Evolutionary conservation across 441 rosid species (phyloP), one percentile per base, ranked within the genome.

Genomic region (Bocquillonia castaneifolia): DNA sequence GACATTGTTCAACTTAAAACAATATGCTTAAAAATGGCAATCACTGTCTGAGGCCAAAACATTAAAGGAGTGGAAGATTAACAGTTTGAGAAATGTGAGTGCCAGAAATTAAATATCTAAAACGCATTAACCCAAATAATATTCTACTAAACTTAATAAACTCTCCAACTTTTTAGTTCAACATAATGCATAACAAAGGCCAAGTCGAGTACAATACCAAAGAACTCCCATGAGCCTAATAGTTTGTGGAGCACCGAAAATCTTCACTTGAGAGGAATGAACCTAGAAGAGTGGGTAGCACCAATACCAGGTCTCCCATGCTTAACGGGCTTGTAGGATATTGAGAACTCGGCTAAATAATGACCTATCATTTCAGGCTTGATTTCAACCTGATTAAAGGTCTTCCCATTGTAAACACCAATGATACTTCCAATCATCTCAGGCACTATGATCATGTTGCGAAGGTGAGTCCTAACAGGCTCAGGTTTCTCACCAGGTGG

Each of bases 281-380:
- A 89, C 83, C 96, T 81, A 29, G 92, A 92, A 0, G 89, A 89
- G 80, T 92, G 97, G 17, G 91, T 86, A 58, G 97, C 94, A 77
- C 96, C 91, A 63, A 89, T 83, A 68, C 97, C 97, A 12, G 97
- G 97, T 77, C 96, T 88, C 66, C 97, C 97, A 6, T 91, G 96
- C 92, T 86, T 88, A 7, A 89, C 91, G 0, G 91, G 96, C 86
- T 89, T 88, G 94, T 84, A 89, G 17, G 87, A 79, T 77, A 91
- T 89, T 0, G 97, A 91, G 81, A 91, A 91, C 80, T 91, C 96
- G 7, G 96, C 97, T 29, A 89, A 67, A 77, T 86, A 92, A 74
- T 89, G 94, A 31, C 94, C 88, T 62, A 88, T 92, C 96, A 92
- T 92, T 72, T 88, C 96, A 0, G 92, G 96, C 83, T 89, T 91